Conservation (phyloP, 2,329 filamentous ascomycete genomes). For the Fusarium verticillioides region DNA sequence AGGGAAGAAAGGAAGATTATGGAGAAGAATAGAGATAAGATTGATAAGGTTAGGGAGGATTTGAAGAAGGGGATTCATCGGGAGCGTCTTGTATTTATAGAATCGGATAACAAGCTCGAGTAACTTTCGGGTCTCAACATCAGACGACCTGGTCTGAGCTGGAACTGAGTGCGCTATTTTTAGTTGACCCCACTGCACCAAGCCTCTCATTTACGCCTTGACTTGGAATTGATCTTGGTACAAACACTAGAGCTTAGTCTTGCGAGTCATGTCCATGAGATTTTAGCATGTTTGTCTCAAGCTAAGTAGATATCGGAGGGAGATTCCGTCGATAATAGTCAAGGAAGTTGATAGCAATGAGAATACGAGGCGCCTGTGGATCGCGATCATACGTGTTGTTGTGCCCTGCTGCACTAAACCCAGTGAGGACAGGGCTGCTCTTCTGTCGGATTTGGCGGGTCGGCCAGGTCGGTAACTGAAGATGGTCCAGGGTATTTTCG, state of each 20-base stretch:
- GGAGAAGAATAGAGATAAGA: not conserved
- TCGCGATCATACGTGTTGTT: not conserved
- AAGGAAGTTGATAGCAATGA: not conserved
- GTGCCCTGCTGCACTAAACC: not conserved
- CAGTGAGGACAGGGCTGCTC: not conserved
- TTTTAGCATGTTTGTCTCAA: fast-evolving
- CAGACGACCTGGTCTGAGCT: too few species aligned
- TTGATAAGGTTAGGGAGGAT: fast-evolving
- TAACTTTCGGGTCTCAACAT: not conserved
- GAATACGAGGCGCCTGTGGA: not conserved
- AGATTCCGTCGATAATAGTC: fast-evolving
- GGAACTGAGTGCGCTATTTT: not conserved
- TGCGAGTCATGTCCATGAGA: not conserved
- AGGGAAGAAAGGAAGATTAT: not conserved
- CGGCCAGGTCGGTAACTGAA: not conserved
- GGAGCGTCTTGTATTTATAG: not conserved
- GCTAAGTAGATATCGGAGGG: fast-evolving
- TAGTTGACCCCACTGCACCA: not conserved
- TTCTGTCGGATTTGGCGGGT: not conserved
- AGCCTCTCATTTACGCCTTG: not conserved
- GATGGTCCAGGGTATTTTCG: not conserved
- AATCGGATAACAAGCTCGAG: not conserved
- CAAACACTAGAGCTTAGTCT: fast-evolving
- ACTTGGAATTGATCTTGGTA: not conserved
- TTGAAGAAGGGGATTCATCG: not conserved